These are phyloP conservation scores for Kurtzmaniella quercitrusa DNA, from an alignment of 1,139 yeast genomes.

Conservation along the genomic window DNA sequence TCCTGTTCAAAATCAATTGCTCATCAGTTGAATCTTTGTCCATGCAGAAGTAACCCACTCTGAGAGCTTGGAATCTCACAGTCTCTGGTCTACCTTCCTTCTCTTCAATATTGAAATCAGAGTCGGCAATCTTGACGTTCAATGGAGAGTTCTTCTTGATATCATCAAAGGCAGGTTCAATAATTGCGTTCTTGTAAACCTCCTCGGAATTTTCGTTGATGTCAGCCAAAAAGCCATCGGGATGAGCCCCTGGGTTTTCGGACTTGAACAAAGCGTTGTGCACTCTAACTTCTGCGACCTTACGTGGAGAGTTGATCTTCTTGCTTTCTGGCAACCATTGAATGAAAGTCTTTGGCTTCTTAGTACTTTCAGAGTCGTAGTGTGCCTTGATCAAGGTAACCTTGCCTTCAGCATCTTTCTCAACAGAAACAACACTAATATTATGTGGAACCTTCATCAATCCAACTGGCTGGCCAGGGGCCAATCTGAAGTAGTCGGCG, in stretches of 20 bases:
- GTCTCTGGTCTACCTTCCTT: slow-evolving; percentile 61
- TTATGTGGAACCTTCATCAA: slow-evolving; percentile 86
- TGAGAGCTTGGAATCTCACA: slow-evolving; percentile 95
- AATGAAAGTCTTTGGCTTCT: slow-evolving; percentile 89
- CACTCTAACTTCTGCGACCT: slow-evolving; percentile 72
- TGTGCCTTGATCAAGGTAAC: slow-evolving; percentile 71
- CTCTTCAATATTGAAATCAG: slow-evolving; percentile 70
- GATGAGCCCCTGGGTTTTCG: slow-evolving; percentile 86
- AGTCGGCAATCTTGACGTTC: slow-evolving; percentile 61
- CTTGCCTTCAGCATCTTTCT: slow-evolving; percentile 59
- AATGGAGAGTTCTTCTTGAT: slow-evolving; percentile 72
- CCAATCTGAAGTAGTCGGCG: slow-evolving; percentile 78
- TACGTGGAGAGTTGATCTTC: slow-evolving; percentile 57
- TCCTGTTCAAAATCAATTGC: slow-evolving; percentile 71
- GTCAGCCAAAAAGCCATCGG: slow-evolving; percentile 84
- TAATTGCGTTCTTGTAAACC: slow-evolving; percentile 57
- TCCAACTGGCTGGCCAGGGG: slow-evolving; percentile 96
- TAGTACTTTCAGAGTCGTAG: slow-evolving; percentile 61
- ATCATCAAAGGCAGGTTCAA: slow-evolving; percentile 76
- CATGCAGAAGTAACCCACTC: slow-evolving; percentile 93
- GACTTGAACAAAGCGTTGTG: slow-evolving; percentile 86
- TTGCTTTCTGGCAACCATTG: slow-evolving; percentile 90
- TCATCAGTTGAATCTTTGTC: slow-evolving; percentile 72
- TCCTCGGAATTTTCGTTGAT: slow-evolving; percentile 78
- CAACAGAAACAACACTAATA: slow-evolving; percentile 67